Evolutionary conservation across 1,139 yeast species (phyloP).

Genomic region (Zygoascus hellenicus): DNA sequence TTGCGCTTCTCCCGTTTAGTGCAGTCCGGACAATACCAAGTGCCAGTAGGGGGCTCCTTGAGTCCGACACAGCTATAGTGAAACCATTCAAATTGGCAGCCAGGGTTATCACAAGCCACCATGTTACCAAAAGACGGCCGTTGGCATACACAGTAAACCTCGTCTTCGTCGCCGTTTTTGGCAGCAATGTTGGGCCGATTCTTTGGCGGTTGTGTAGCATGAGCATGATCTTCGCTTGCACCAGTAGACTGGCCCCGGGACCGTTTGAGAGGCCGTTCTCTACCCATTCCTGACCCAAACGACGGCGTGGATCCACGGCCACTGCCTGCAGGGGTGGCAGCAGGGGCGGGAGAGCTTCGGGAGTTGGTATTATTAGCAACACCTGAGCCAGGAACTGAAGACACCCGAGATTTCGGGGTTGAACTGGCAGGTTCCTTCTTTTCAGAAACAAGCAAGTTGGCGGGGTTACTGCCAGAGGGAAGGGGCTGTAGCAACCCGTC

Average conservation of each 20-base stretch:
- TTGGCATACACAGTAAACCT: slow-evolving; percentile 73
- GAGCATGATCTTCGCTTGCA: slow-evolving; percentile 1
- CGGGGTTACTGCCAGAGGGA: slow-evolving; percentile 9
- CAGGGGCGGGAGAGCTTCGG: neutral
- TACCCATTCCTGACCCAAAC: neutral
- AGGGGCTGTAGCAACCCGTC: slow-evolving; percentile 66
- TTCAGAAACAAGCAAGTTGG: slow-evolving; percentile 8
- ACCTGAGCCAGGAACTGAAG: slow-evolving; percentile 1
- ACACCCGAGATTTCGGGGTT: neutral
- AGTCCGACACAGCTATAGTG: slow-evolving; percentile 76
- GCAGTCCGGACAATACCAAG: slow-evolving; percentile 38
- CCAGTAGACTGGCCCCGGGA: slow-evolving; percentile 4
- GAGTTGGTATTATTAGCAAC: neutral
- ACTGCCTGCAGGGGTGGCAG: neutral
- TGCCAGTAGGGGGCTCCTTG: slow-evolving; percentile 38
- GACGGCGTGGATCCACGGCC: slow-evolving; percentile 1
- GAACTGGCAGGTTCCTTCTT: neutral
- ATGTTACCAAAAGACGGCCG: slow-evolving; percentile 83
- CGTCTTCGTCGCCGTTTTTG: slow-evolving; percentile 49
- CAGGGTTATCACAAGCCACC: slow-evolving; percentile 86
- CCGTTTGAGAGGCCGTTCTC: slow-evolving; percentile 8
- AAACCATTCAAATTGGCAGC: slow-evolving; percentile 84
- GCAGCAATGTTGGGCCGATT: slow-evolving; percentile 1
- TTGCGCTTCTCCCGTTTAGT: slow-evolving; percentile 22
- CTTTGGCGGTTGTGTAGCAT: slow-evolving; percentile 9